A percentile compares a stretch with the other conserved stretches of the same genome.
Conservation (phyloP, 225 moss, liverwort and hornwort species). For the Bryum argenteum region DNA sequence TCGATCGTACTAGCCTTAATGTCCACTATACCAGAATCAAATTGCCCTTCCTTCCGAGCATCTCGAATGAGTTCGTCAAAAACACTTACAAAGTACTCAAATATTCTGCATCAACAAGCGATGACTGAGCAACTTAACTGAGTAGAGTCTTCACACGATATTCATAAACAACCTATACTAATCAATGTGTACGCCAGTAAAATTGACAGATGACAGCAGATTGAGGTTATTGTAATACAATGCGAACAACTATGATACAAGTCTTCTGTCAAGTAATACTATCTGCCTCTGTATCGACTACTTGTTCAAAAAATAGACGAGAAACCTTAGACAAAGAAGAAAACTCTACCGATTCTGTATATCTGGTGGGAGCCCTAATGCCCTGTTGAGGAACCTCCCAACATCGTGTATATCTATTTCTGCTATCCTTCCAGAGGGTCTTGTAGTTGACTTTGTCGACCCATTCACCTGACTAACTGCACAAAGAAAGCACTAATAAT, state of each 20-base stretch:
- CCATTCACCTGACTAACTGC: slow-evolving; percentile 59
- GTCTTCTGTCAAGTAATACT: no score
- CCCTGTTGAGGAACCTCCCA: slow-evolving; percentile 93
- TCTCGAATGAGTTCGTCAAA: slow-evolving; percentile 93
- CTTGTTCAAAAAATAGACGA: slow-evolving; percentile 5
- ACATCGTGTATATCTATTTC: slow-evolving; percentile 95
- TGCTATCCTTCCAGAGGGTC: slow-evolving; percentile 82
- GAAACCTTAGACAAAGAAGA: neutral
- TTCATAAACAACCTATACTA: neutral
- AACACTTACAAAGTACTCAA: slow-evolving; percentile 88
- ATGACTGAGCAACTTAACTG: slow-evolving; percentile 1
- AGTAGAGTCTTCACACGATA: slow-evolving; percentile 12
- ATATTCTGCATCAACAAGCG: slow-evolving; percentile 56
- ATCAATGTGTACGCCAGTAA: neutral
- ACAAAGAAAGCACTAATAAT: slow-evolving; percentile 25
- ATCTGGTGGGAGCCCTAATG: slow-evolving; percentile 84
- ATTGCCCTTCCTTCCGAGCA: slow-evolving; percentile 96
- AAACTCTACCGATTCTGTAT: slow-evolving; percentile 73
- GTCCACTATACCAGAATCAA: slow-evolving; percentile 98
- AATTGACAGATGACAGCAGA: slow-evolving; percentile 8
- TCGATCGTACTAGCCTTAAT: slow-evolving; percentile 89
- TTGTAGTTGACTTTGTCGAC: slow-evolving; percentile 55
- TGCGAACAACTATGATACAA: neutral
- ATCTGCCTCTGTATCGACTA: slow-evolving; percentile 18
- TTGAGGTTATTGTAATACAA: neutral